Evolutionary conservation across 768 basidiomycete species (phyloP).

Genomic region (Mycena amicta): DNA sequence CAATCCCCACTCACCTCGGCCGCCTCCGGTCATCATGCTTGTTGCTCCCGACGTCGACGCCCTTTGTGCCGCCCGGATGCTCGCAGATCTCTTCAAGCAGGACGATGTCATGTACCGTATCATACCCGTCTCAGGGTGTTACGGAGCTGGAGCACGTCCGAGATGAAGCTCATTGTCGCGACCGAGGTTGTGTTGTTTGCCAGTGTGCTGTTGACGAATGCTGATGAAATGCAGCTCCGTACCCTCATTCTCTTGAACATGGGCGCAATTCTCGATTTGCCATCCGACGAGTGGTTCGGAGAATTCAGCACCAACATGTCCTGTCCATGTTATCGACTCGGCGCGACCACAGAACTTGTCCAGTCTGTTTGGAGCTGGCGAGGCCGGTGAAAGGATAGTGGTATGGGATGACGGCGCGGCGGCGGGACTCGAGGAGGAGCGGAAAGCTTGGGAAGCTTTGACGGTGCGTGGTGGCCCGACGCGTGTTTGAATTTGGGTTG

Average conservation of each 20-base stretch:
- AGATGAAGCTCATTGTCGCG: slow-evolving; percentile 25
- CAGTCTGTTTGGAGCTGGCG: slow-evolving; percentile 77
- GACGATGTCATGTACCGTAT: slow-evolving; percentile 93
- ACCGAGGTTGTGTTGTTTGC: slow-evolving; percentile 22
- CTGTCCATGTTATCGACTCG: slow-evolving; percentile 94
- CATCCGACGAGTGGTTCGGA: slow-evolving; percentile 75
- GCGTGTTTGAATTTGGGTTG: neutral
- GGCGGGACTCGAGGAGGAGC: slow-evolving; percentile 67
- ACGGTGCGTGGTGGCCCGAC: slow-evolving; percentile 56
- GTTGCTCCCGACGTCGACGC: slow-evolving; percentile 93
- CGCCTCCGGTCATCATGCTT: slow-evolving; percentile 80
- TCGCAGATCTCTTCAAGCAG: slow-evolving; percentile 85
- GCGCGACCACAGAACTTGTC: slow-evolving; percentile 86
- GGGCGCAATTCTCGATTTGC: slow-evolving; percentile 85
- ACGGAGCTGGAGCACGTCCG: slow-evolving; percentile 69
- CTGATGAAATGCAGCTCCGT: slow-evolving; percentile 57
- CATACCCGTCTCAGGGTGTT: slow-evolving; percentile 86
- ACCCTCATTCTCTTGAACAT: slow-evolving; percentile 92
- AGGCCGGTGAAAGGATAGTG: slow-evolving; percentile 71
- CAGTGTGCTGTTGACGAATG: neutral
- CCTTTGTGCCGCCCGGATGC: slow-evolving; percentile 87
- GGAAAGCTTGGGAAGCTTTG: slow-evolving; percentile 82
- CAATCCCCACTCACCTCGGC: slow-evolving; percentile 77
- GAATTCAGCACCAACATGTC: slow-evolving; percentile 62
- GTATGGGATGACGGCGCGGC: slow-evolving; percentile 94